These are phyloP conservation scores for Massariosphaeria phaeospora DNA, from an alignment of 495 filamentous ascomycete species.

Conservation along the genomic window DNA sequence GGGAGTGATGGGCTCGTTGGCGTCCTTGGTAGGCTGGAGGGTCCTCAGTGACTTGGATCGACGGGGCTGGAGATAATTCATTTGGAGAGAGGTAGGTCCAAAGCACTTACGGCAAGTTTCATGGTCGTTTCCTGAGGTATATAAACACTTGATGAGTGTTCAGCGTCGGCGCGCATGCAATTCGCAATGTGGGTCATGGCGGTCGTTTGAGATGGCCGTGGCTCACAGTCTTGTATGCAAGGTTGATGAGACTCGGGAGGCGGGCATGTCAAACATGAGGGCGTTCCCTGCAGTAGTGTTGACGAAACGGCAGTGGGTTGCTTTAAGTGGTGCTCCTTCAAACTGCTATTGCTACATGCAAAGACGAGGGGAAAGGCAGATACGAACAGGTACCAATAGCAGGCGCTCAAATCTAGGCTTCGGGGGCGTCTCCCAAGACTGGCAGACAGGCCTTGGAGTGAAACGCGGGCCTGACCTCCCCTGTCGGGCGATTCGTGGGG, in stretches of 20 bases:
- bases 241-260: conserved; percentile 35
- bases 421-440: conserved; percentile 28
- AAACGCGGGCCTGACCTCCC: conserved; percentile 32
- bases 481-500: conserved; percentile 35
- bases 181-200: conserved; percentile 39
- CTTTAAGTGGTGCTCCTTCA: conserved; percentile 36
- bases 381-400: conserved; percentile 32
- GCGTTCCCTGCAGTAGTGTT: conserved; percentile 33
- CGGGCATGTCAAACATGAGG: conserved; percentile 36
- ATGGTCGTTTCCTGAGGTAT: conserved; percentile 32
- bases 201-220: conserved; percentile 22
- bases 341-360: conserved; percentile 36
- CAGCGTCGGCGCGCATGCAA: conserved; percentile 34
- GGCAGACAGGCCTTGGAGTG: conserved; percentile 27
- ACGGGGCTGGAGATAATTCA: conserved; percentile 27
- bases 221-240: conserved; percentile 28
- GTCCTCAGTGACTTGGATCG: conserved; percentile 30
- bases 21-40: conserved; percentile 23
- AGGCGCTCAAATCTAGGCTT: conserved; percentile 29
- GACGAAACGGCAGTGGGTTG: conserved; percentile 22
- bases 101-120: conserved; percentile 23
- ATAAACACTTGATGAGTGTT: conserved; percentile 27
- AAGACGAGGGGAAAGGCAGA: conserved; percentile 20
- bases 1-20: conserved; percentile 6
- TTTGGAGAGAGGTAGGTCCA: conserved; percentile 9